These are phyloP conservation scores for Articulospora tetracladia DNA, from an alignment of 495 filamentous ascomycete genomes.

Conservation along the genomic window DNA sequence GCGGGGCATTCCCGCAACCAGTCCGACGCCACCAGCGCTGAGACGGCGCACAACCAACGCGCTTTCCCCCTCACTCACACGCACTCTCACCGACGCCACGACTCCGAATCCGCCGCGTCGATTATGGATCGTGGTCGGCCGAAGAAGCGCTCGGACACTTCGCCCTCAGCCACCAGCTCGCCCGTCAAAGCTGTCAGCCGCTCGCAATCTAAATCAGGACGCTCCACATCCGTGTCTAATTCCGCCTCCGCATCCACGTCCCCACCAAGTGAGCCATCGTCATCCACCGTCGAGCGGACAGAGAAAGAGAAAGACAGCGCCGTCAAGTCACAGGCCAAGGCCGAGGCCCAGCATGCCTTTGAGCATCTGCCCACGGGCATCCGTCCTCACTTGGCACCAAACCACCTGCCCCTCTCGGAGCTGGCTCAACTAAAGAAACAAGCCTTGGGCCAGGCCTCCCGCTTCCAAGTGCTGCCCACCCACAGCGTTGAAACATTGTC, in stretches of 20 bases:
- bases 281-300: background rate
- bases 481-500: slow-evolving; percentile 65
- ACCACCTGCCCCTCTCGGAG: slow-evolving; percentile 44
- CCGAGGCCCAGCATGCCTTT: slow-evolving; percentile 45
- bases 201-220: slow-evolving; percentile 6
- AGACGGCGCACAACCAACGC: slow-evolving; percentile 1
- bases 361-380: slow-evolving; percentile 55
- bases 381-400: slow-evolving; percentile 46
- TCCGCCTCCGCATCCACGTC: background rate
- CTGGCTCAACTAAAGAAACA: slow-evolving; percentile 53
- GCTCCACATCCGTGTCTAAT: slow-evolving; percentile 8
- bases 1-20: slow-evolving; percentile 29
- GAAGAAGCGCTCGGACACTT: slow-evolving; percentile 36
- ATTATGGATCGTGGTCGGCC: slow-evolving; percentile 59
- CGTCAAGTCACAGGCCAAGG: slow-evolving; percentile 27
- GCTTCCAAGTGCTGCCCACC: slow-evolving; percentile 63
- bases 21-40: slow-evolving; percentile 19
- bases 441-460: slow-evolving; percentile 57
- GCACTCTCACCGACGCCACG: slow-evolving; percentile 41
- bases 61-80: slow-evolving; percentile 8
- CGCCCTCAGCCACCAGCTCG: slow-evolving; percentile 6
- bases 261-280: background rate
- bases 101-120: slow-evolving; percentile 46
- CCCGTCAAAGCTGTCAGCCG: slow-evolving; percentile 4
- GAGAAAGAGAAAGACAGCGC: background rate